Base-by-base conservation (phyloP, 192 early-diverging fungal species). In the Rhizophagus clarus region DNA sequence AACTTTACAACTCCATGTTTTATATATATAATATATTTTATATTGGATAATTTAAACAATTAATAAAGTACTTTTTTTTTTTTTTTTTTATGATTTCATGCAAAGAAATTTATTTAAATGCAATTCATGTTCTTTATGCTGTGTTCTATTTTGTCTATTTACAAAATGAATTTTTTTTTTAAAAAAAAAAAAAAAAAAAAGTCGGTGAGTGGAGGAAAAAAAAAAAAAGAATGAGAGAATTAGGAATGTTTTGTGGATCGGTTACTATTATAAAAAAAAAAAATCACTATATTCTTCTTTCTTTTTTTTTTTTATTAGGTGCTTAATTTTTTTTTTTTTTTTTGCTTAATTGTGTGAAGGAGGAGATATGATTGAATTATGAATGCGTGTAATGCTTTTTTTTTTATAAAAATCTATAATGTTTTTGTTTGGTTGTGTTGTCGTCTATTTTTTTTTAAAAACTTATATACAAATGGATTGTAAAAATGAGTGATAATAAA, bases 201-300 rank as follows among this genome's bases (percentile, higher is more conserved):
- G n/a, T n/a, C n/a, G n/a, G n/a, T n/a, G n/a, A n/a, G n/a, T n/a
- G n/a, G n/a, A n/a, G n/a, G n/a, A n/a, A 56, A 20, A 17, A 42
- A 42, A 42, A 42, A 42, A 42, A 42, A 42, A 10, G 9, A 1
- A 10, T 37, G 34, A 37, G n/a, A n/a, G n/a, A n/a, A n/a, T n/a
- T n/a, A n/a, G n/a, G n/a, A n/a, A n/a, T n/a, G n/a, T n/a, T n/a
- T 37, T 49, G 47, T 49, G 47, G 47, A 14, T 49, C 14, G 34
- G 34, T 49, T 49, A n/a, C n/a, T n/a, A n/a, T n/a, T n/a, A n/a
- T 49, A 14, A 49, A 49, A 8, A 49, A 49, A 32, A 45, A 42
- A 74, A 74, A 20, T 74, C 56, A n/a, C 22, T 45, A 56, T 37
- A 28, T 74, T 42, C 20, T 74, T 24, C 20, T 74, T 51, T 74